Evolutionary conservation across 805 yeast species (phyloP).

Genomic region (Teunomyces panamensis): DNA sequence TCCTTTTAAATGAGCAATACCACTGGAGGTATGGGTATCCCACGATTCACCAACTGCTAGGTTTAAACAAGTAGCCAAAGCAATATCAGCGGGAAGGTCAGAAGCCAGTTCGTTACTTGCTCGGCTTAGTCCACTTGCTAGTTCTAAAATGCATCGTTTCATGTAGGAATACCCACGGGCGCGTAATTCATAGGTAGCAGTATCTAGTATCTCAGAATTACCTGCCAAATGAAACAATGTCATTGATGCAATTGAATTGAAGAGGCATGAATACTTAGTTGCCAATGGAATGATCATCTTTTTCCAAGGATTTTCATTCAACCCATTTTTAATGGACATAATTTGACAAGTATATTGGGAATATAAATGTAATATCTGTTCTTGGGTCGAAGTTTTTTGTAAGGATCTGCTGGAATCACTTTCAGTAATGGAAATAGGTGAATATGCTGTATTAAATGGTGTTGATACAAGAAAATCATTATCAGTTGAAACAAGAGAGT

Average conservation of each 20-base stretch:
- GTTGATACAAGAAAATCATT: constrained; percentile 1
- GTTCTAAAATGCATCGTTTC: constrained; percentile 56
- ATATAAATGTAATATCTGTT: constrained; percentile 34
- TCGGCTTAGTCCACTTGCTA: constrained; percentile 53
- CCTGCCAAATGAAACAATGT: constrained; percentile 56
- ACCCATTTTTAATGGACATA: constrained; percentile 64
- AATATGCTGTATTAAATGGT: background rate
- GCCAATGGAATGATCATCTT: constrained; percentile 56
- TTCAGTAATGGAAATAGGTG: constrained; percentile 5
- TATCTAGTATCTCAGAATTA: constrained; percentile 33
- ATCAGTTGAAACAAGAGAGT: background rate
- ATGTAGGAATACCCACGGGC: constrained; percentile 54
- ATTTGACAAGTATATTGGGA: constrained; percentile 40
- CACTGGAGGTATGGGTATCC: constrained; percentile 66
- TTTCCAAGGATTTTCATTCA: constrained; percentile 68
- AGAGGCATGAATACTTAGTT: constrained; percentile 50
- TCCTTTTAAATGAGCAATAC: constrained; percentile 66
- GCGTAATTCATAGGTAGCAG: constrained; percentile 41
- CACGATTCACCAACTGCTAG: constrained; percentile 66
- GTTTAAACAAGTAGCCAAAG: constrained; percentile 61
- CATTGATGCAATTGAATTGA: constrained; percentile 65
- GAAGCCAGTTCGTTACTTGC: constrained; percentile 12
- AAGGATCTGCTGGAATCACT: constrained; percentile 13
- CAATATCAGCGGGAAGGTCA: constrained; percentile 58
- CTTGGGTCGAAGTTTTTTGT: constrained; percentile 28